Percentiles rank a stretch among this genome's conserved stretches.
phyloP scores from a whole-genome alignment of 116 monocot species.

The Phalaenopsis hybrid region DNA sequence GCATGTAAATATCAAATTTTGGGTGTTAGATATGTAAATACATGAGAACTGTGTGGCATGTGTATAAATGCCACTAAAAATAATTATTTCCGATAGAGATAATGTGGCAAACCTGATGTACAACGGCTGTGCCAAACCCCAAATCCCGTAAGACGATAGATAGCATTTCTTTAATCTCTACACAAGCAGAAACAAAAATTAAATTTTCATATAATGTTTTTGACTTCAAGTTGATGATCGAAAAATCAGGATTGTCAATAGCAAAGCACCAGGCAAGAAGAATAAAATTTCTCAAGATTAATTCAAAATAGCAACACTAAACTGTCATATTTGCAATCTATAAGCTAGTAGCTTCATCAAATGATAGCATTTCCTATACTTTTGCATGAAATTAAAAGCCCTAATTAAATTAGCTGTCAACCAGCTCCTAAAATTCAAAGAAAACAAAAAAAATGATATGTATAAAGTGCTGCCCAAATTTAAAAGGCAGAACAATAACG shows the following conservation, averaged over 20 bases:
- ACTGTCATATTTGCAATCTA: neutral
- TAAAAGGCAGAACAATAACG: too few relatives aligned
- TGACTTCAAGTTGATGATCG: neutral
- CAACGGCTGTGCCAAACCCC: constrained; percentile 68
- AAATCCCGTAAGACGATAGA: constrained; percentile 82
- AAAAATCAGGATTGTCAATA: neutral
- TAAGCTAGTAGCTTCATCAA: neutral
- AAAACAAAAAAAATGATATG: too few relatives aligned
- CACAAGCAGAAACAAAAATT: neutral
- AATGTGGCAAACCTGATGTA: constrained; percentile 69
- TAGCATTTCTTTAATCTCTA: constrained; percentile 95
- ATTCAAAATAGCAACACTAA: neutral
- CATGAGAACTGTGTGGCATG: too few relatives aligned
- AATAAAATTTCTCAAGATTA: neutral
- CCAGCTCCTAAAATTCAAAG: neutral
- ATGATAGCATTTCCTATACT: constrained; percentile 6
- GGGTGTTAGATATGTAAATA: too few relatives aligned
- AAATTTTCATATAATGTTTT: neutral
- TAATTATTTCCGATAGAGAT: neutral
- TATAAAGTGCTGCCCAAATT: too few relatives aligned
- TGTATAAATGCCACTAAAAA: neutral
- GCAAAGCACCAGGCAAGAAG: neutral
- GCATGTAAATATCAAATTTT: too few relatives aligned
- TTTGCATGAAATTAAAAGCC: neutral
- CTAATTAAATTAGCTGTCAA: neutral